Conservation (phyloP, 768 basidiomycete species). For the Calvatia gigantea region DNA sequence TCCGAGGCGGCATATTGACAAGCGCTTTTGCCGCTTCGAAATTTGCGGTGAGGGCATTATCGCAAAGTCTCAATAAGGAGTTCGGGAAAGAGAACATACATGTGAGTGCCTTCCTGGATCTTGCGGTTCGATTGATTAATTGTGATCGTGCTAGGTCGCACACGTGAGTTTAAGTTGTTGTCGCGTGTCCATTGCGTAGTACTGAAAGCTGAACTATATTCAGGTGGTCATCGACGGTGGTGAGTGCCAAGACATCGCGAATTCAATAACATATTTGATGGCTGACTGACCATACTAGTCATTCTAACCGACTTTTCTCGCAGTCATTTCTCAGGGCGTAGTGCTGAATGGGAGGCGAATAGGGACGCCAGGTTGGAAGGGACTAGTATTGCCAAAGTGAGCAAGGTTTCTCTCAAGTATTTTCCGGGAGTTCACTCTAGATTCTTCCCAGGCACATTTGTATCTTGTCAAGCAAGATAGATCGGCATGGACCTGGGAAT, state of each 20-base stretch:
- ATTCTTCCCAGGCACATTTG: conserved; percentile 51
- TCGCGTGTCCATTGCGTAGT: background rate
- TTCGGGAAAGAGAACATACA: conserved; percentile 75
- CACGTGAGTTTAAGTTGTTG: conserved; percentile 2
- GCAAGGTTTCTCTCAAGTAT: conserved; percentile 14
- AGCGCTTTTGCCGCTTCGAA: conserved; percentile 65
- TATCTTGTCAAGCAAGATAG: conserved; percentile 66
- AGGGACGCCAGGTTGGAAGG: conserved; percentile 50
- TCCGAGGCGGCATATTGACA: conserved; percentile 58
- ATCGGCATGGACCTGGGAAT: conserved; percentile 77
- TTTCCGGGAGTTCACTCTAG: no score
- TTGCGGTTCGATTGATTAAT: conserved; percentile 23
- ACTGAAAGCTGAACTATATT: background rate
- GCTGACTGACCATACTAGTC: conserved; percentile 18
- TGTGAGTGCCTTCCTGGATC: conserved; percentile 45
- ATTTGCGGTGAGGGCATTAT: conserved; percentile 55
- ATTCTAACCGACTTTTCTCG: conserved; percentile 31
- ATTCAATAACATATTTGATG: no score
- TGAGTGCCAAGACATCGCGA: conserved; percentile 19
- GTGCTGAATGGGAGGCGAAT: conserved; percentile 43
- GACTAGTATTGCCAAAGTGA: conserved; percentile 66
- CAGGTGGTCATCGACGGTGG: conserved; percentile 71
- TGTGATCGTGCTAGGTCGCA: background rate
- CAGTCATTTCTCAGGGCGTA: conserved; percentile 21
- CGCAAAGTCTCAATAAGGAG: conserved; percentile 72